A percentile compares a stretch with the other conserved stretches of the same genome.
phyloP scores from a whole-genome alignment of 371 early-diverging fungal genomes.

The Lichtheimia hyalospora region DNA sequence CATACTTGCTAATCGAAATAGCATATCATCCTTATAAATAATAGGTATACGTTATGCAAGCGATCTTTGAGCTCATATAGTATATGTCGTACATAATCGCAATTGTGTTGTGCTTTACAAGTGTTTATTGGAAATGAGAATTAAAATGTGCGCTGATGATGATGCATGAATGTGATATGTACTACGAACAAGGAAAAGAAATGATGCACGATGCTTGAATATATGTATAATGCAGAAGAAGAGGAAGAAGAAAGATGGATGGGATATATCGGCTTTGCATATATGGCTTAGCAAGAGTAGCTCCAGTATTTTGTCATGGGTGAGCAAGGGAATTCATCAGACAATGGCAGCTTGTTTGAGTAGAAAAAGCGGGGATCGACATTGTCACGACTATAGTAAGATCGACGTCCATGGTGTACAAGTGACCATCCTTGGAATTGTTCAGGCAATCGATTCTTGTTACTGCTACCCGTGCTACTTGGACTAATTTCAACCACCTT shows the following conservation, averaged over 20 bases:
- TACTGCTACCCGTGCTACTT: not conserved
- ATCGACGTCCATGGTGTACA: conserved; percentile 10
- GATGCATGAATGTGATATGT: too few relatives aligned
- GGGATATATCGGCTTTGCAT: not conserved
- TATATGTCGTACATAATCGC: too few relatives aligned
- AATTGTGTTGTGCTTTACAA: too few relatives aligned
- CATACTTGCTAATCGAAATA: too few relatives aligned
- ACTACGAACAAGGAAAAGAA: not conserved
- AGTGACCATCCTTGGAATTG: conserved; percentile 9
- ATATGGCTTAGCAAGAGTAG: conserved; percentile 21
- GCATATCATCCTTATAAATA: too few relatives aligned
- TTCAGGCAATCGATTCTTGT: conserved; percentile 8
- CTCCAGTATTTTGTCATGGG: conserved; percentile 38
- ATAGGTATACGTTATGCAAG: too few relatives aligned
- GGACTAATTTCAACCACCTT: conserved; percentile 25
- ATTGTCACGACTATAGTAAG: conserved; percentile 21
- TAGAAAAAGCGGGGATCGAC: conserved; percentile 27
- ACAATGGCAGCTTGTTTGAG: conserved; percentile 31
- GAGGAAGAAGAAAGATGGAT: not conserved
- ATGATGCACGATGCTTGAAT: conserved; percentile 2
- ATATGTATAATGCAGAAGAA: not conserved
- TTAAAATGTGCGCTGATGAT: too few relatives aligned
- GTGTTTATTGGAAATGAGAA: too few relatives aligned
- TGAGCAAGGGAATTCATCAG: conserved; percentile 15
- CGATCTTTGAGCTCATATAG: too few relatives aligned